phyloP scores from a whole-genome alignment of 192 early-diverging fungal species.

The Coemansia sp. region DNA sequence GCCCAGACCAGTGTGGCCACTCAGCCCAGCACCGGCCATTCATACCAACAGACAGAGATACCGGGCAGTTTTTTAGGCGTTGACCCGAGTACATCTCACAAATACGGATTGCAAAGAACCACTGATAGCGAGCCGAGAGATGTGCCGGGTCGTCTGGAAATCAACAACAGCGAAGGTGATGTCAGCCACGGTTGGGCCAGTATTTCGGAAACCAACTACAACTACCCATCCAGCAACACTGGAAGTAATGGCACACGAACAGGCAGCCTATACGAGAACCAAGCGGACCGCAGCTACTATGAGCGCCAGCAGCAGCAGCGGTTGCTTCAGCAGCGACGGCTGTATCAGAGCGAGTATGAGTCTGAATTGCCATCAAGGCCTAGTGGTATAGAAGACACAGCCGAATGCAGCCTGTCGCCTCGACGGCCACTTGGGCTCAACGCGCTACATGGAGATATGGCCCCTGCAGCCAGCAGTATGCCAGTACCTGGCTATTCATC shows the following conservation, averaged over 20 bases:
- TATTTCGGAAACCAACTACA: conserved; percentile 28
- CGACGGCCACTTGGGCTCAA: not conserved
- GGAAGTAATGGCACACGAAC: conserved; percentile 26
- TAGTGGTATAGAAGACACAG: too few species aligned
- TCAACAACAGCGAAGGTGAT: conserved; percentile 32
- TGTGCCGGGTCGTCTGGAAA: conserved; percentile 46
- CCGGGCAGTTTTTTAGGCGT: conserved; percentile 52
- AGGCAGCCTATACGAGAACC: conserved; percentile 25
- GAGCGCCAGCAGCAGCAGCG: conserved; percentile 43
- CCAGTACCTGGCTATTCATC: not conserved
- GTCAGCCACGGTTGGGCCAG: conserved; percentile 39
- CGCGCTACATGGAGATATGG: not conserved
- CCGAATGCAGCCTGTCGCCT: not conserved
- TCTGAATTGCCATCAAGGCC: too few species aligned
- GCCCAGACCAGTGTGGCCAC: not conserved
- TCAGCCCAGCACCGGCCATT: conserved; percentile 8
- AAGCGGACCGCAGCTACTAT: conserved; percentile 15
- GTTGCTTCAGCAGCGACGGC: conserved; percentile 29
- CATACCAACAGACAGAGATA: conserved; percentile 7
- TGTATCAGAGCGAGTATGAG: conserved; percentile 9
- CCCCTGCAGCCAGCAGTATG: not conserved
- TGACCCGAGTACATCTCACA: conserved; percentile 51
- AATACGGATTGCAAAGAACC: conserved; percentile 23
- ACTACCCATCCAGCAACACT: conserved; percentile 12
- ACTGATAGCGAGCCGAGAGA: conserved; percentile 26